Conservation (phyloP, 805 yeast species). For the Hanseniaspora nectarophila region DNA sequence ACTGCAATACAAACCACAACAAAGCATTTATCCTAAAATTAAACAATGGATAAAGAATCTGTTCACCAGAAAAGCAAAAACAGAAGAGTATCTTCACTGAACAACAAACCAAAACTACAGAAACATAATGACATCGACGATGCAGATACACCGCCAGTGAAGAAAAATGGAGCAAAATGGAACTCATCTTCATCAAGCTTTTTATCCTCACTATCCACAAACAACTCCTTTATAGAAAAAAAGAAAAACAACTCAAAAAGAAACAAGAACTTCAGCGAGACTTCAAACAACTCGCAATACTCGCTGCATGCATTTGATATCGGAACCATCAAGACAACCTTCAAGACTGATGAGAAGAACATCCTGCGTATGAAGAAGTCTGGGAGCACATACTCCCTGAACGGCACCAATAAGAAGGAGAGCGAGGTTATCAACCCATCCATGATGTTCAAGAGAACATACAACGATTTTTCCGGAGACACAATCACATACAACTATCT, state of each 20-base stretch:
- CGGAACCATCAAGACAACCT: background rate
- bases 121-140: background rate
- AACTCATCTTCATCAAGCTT: constrained; percentile 7
- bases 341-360: constrained; percentile 2
- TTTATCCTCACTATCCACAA: background rate
- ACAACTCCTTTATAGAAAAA: constrained; percentile 2
- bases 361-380: background rate
- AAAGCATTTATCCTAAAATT: no score
- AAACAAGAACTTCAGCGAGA: background rate
- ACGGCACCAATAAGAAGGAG: background rate
- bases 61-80: background rate
- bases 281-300: background rate
- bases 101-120: background rate
- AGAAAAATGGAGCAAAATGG: background rate
- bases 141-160: background rate
- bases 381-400: background rate
- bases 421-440: background rate
- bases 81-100: background rate
- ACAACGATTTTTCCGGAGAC: background rate
- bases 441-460: background rate
- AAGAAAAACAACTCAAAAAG: background rate
- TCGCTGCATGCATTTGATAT: constrained; percentile 3
- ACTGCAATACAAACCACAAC: no score
- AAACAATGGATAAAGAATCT: background rate
- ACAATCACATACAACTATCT: background rate